These are phyloP conservation scores for Suhomyces coccinellae DNA, from an alignment of 1,139 yeast species.

Conservation along the genomic window DNA sequence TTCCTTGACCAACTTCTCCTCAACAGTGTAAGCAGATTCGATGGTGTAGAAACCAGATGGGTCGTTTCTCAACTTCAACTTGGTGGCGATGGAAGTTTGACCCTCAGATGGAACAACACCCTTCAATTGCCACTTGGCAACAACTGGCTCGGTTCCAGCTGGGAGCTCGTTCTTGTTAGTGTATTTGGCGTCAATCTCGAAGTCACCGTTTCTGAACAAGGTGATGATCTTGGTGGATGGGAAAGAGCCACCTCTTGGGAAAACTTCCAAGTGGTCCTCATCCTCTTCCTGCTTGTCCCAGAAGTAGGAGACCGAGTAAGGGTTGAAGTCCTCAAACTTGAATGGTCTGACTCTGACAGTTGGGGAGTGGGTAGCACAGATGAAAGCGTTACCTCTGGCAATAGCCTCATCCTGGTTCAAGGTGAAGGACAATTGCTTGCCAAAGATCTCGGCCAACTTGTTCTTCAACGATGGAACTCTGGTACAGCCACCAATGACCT, in stretches of 20 bases:
- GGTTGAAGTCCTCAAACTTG: conserved; percentile 95
- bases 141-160: conserved; percentile 60
- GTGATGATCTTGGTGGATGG: conserved; percentile 97
- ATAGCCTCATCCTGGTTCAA: conserved; percentile 99
- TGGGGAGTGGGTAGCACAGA: conserved; percentile 99
- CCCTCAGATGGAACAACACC: conserved; percentile 82
- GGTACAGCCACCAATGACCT: conserved; percentile 97
- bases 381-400: conserved; percentile 98
- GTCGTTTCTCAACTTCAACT: conserved; percentile 94
- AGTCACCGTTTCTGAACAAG: conserved; percentile 87
- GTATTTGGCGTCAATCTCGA: conserved; percentile 83
- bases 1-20: conserved; percentile 88
- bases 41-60: conserved; percentile 94
- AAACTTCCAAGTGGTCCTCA: conserved; percentile 90
- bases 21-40: conserved; percentile 93
- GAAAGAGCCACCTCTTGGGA: conserved; percentile 90
- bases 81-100: conserved; percentile 79
- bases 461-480: conserved; percentile 94
- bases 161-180: conserved; percentile 76
- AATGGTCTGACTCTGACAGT: conserved; percentile 98
- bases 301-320: conserved; percentile 86
- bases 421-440: conserved; percentile 87
- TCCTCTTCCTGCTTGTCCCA: conserved; percentile 96
- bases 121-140: conserved; percentile 83
- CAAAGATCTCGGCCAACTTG: conserved; percentile 75